Base-by-base conservation (phyloP, 768 basidiomycete species). In the Suillus hirtellus region DNA sequence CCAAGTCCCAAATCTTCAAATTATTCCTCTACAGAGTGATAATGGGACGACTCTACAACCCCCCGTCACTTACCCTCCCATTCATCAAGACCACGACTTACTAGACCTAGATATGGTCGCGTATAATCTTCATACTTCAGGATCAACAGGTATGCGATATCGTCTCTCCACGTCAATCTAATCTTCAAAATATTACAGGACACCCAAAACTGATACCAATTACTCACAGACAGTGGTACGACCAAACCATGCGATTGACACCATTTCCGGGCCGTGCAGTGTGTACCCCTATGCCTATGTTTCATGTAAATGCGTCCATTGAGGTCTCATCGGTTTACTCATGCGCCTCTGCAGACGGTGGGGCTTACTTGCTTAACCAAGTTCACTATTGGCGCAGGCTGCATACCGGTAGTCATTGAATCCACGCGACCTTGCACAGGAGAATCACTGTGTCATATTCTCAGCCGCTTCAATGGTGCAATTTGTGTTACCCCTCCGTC, bases 321-420 rank as follows among this genome's bases (percentile, higher is more conserved):
- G 12, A 21, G 2, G n/a, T 24, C 21, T 47, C 21, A 24, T 47
- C 46, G 1, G 21, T 47, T 47, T 47, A 14, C 46, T 47, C 46
- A 47, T 12, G 21, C 21, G 6, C 12, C 7, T 47, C 46, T 24
- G 12, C 21, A 47, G 46, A 47, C 46, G 12, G 46, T 47, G 2
- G 46, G 46, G 46, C 46, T 47, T 24, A 47, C 46, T 47, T 47
- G 46, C 21, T 47, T 47, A 24, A 47, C 46, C 21, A 47, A 47
- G 21, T 24, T 24, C 12, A 47, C 46, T 47, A 47, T 47, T 14
- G 46, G 21, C 21, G 46, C 46, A 11, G 46, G 46, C 46, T 47
- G 46, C 21, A 47, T 47, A 47, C 46, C 46, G 12, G 12, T 24
- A 21, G 14, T 47, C 12, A 47, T 47, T 14, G 46, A 47, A 21